Conservation (phyloP, 768 basidiomycete genomes). For the Leccinum variicolor region DNA sequence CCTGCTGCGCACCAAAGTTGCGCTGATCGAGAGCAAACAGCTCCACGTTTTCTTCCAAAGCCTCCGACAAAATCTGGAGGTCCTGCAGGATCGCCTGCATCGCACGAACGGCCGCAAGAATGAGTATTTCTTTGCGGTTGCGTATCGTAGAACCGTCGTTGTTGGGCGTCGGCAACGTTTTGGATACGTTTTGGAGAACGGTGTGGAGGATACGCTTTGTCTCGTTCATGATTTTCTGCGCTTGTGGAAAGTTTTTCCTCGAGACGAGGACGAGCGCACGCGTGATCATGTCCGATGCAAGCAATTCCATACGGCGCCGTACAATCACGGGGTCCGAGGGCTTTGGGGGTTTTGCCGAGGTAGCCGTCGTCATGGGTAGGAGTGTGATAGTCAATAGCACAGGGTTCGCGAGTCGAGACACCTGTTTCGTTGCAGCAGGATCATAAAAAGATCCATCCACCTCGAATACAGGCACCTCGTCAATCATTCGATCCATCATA, state of each 20-base stretch:
- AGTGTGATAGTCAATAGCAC: constrained; percentile 93
- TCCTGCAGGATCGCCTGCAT: constrained; percentile 86
- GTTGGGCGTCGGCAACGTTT: constrained; percentile 60
- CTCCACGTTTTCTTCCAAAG: constrained; percentile 86
- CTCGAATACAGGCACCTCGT: constrained; percentile 95
- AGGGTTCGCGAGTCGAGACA: constrained; percentile 88
- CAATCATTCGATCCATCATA: constrained; percentile 96
- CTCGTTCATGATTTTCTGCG: constrained; percentile 85
- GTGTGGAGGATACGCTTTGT: constrained; percentile 92
- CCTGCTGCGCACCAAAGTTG: constrained; percentile 97
- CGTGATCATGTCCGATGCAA: constrained; percentile 97
- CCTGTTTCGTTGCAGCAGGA: constrained; percentile 76
- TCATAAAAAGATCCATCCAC: constrained; percentile 96
- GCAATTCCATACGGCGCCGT: constrained; percentile 91
- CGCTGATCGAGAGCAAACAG: constrained; percentile 91
- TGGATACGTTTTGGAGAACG: constrained; percentile 80
- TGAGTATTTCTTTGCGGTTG: constrained; percentile 77
- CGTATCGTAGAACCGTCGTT: constrained; percentile 46
- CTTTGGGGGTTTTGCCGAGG: constrained; percentile 34
- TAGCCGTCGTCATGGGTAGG: constrained; percentile 47
- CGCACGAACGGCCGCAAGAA: constrained; percentile 68
- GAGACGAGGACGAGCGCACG: constrained; percentile 90
- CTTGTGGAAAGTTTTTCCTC: constrained; percentile 85
- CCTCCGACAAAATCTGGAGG: constrained; percentile 81
- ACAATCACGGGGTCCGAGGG: constrained; percentile 87